phyloP scores from a whole-genome alignment of 495 filamentous ascomycete genomes.

The Aspergillus biplanus region DNA sequence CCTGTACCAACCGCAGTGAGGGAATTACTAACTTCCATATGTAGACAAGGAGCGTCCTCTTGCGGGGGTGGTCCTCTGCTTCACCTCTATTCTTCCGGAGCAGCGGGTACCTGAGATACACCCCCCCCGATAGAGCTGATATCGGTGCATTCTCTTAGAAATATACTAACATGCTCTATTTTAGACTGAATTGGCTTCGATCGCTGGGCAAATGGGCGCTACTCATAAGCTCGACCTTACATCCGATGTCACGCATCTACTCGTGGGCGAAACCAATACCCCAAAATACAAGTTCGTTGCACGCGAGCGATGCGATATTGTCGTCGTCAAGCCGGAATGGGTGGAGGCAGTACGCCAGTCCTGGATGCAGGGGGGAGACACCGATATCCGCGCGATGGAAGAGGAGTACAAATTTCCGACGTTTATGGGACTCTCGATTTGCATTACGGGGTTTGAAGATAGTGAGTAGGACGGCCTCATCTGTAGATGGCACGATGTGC shows the following conservation, averaged over 20 bases:
- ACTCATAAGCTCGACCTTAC: constrained; percentile 88
- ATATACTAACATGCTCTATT: constrained; percentile 20
- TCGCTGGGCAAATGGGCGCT: constrained; percentile 83
- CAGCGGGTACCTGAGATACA: constrained; percentile 62
- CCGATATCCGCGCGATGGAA: constrained; percentile 72
- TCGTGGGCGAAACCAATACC: constrained; percentile 85
- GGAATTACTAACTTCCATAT: constrained; percentile 11
- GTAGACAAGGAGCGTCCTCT: constrained; percentile 68
- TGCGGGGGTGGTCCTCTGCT: constrained; percentile 82
- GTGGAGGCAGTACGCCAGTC: constrained; percentile 77
- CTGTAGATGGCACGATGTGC: constrained; percentile 17
- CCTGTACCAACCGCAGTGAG: not conserved
- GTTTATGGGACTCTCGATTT: constrained; percentile 71
- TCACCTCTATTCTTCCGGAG: constrained; percentile 83
- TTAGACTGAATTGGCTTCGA: constrained; percentile 69
- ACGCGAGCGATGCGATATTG: constrained; percentile 81
- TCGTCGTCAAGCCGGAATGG: constrained; percentile 78
- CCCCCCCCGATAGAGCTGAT: not conserved
- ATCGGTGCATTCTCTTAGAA: not conserved
- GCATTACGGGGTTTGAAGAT: constrained; percentile 89
- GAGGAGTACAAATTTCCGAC: constrained; percentile 60
- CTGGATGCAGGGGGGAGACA: constrained; percentile 83
- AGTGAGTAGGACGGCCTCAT: constrained; percentile 52
- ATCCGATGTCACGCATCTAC: constrained; percentile 90
- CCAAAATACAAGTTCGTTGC: constrained; percentile 96